These are phyloP conservation scores for Saturnispora ahearnii DNA, from an alignment of 805 yeast species.

Conservation along the genomic window DNA sequence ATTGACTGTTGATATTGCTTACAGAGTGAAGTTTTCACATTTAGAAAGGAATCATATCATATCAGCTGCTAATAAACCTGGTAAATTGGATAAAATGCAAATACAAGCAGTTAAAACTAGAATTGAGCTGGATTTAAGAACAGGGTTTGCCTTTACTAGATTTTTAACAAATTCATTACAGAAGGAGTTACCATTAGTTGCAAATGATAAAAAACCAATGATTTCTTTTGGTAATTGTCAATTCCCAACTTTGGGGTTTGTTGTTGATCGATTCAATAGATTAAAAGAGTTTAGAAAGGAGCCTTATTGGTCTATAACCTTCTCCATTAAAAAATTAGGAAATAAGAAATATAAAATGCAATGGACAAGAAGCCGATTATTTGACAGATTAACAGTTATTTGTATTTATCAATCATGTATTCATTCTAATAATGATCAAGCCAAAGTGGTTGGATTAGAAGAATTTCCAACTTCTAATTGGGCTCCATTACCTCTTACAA, in stretches of 20 bases:
- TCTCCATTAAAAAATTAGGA: conserved; percentile 37
- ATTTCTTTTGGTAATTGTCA: conserved; percentile 91
- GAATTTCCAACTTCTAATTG: conserved; percentile 63
- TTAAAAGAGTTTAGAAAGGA: conserved; percentile 67
- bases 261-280: conserved; percentile 81
- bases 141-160: conserved; percentile 86
- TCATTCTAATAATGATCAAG: conserved; percentile 34
- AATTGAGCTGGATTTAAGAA: conserved; percentile 77
- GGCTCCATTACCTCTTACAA: conserved; percentile 86
- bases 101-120: conserved; percentile 83
- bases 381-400: conserved; percentile 59
- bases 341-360: conserved; percentile 35
- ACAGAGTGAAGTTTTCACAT: conserved; percentile 83
- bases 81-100: conserved; percentile 50
- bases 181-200: conserved; percentile 22
- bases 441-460: conserved; percentile 40
- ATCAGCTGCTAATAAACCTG: conserved; percentile 66
- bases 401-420: conserved; percentile 64
- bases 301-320: conserved; percentile 65
- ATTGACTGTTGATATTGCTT: conserved; percentile 40
- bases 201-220: conserved; percentile 6
- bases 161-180: conserved; percentile 51
- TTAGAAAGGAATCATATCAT: conserved; percentile 66
- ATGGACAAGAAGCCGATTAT: conserved; percentile 71
- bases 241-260: conserved; percentile 94